phyloP scores from a whole-genome alignment of 2,329 filamentous ascomycete genomes.

The Davidsoniella eucalypti region DNA sequence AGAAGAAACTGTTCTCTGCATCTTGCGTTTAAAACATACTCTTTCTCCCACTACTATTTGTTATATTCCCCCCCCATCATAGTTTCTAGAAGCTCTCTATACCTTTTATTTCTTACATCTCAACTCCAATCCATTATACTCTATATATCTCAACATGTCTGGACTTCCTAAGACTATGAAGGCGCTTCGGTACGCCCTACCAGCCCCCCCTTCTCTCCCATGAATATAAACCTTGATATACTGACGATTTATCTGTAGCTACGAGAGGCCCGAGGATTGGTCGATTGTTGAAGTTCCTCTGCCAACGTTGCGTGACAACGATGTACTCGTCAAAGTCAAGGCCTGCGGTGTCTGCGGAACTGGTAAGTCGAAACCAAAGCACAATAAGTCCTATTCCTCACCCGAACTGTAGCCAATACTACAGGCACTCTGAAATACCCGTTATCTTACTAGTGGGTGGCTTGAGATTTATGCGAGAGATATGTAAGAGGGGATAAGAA shows the following conservation, averaged over 20 bases:
- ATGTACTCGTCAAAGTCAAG: conserved; percentile 50
- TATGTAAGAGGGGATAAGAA: no score
- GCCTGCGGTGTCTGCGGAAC: conserved; percentile 47
- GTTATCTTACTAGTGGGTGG: no score
- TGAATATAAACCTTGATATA: background rate
- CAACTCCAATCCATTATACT: background rate
- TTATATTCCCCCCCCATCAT: background rate
- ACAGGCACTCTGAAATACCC: no score
- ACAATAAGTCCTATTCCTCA: no score
- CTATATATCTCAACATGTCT: conserved; percentile 16
- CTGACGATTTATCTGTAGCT: conserved; percentile 21
- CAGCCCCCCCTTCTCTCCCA: no score
- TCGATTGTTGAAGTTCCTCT: conserved; percentile 45
- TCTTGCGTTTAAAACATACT: background rate
- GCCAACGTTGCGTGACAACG: conserved; percentile 40
- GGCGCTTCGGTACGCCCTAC: conserved; percentile 36
- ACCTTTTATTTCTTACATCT: background rate
- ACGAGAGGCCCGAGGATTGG: conserved; percentile 46
- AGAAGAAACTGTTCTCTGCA: background rate
- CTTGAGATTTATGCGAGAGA: no score
- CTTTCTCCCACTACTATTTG: background rate
- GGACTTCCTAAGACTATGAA: conserved; percentile 40
- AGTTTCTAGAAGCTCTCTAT: background rate
- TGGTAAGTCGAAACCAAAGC: conserved; percentile 22
- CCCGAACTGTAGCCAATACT: no score